Evolutionary conservation across 1,284 basidiomycete genomes (phyloP).

Genomic region (Melampsora medusae): DNA sequence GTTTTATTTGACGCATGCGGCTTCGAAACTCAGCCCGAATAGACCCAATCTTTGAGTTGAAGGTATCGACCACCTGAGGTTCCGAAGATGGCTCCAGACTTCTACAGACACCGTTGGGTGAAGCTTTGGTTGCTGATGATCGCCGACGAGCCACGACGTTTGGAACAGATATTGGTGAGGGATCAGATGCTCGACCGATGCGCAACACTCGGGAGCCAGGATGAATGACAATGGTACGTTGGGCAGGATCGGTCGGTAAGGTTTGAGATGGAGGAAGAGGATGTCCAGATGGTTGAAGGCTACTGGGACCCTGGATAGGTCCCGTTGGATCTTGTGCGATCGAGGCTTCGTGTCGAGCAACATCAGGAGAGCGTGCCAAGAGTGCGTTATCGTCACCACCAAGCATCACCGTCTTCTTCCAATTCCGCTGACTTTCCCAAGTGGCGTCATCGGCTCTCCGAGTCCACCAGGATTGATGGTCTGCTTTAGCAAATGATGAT

Average conservation of each 20-base stretch:
- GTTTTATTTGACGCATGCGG: constrained; percentile 82
- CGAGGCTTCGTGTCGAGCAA: neutral
- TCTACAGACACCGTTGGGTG: constrained; percentile 12
- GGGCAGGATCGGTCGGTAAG: constrained; percentile 35
- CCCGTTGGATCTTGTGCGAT: neutral
- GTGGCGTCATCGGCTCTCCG: constrained; percentile 34
- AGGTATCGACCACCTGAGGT: constrained; percentile 58
- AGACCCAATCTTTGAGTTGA: constrained; percentile 70
- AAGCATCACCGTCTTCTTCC: constrained; percentile 45
- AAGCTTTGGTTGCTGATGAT: constrained; percentile 1
- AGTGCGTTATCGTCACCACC: constrained; percentile 29
- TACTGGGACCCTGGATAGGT: neutral
- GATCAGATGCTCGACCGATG: constrained; percentile 85
- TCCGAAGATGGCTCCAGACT: constrained; percentile 11
- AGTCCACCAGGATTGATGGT: constrained; percentile 46
- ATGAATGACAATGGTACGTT: constrained; percentile 74
- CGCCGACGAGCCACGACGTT: constrained; percentile 67
- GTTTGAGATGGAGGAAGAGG: neutral
- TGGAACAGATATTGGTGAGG: constrained; percentile 70
- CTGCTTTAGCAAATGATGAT: constrained; percentile 43
- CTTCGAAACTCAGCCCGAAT: constrained; percentile 73
- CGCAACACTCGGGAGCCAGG: constrained; percentile 83
- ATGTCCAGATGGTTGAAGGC: neutral
- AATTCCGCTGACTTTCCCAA: constrained; percentile 43
- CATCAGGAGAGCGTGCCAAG: constrained; percentile 9